phyloP scores from a whole-genome alignment of 2,329 filamentous ascomycete genomes.

The Cytospora piceae region DNA sequence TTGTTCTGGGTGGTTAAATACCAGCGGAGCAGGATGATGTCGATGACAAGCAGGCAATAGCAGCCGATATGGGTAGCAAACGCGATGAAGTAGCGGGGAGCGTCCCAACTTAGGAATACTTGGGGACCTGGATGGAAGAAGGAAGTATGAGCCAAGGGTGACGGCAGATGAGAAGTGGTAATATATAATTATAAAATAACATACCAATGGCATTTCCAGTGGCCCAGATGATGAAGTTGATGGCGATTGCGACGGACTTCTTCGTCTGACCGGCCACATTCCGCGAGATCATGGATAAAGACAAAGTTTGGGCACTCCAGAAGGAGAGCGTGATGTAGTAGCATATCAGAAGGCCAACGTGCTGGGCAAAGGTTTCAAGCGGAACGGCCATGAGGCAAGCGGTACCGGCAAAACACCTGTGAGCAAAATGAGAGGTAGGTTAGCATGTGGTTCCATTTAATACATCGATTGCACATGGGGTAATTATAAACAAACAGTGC shows the following conservation, averaged over 20 bases:
- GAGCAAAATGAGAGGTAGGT: constrained; percentile 14
- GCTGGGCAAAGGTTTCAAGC: constrained; percentile 59
- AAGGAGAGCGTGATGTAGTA: constrained; percentile 81
- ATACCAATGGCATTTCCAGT: constrained; percentile 68
- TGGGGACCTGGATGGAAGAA: constrained; percentile 54
- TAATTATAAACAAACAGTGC: neutral
- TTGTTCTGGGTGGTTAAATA: constrained; percentile 62
- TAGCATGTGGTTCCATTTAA: neutral
- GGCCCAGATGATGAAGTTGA: constrained; percentile 73
- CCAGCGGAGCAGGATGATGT: constrained; percentile 61
- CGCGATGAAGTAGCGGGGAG: constrained; percentile 69
- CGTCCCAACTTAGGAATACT: constrained; percentile 64
- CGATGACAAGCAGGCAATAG: constrained; percentile 62
- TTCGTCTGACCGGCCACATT: constrained; percentile 77
- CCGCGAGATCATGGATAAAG: constrained; percentile 68
- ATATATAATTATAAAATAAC: constrained; percentile 11
- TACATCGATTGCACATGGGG: neutral
- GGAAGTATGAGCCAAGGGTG: constrained; percentile 1
- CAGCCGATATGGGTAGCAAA: constrained; percentile 72
- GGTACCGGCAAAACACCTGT: constrained; percentile 70
- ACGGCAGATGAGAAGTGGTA: no score
- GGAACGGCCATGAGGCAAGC: constrained; percentile 72
- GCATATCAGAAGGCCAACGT: constrained; percentile 69
- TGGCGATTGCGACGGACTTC: constrained; percentile 68
- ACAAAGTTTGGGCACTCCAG: constrained; percentile 73